Percentiles rank a stretch among this genome's conserved stretches.
Conservation (phyloP, 2,329 filamentous ascomycete genomes). For the Botrytis sinoallii region DNA sequence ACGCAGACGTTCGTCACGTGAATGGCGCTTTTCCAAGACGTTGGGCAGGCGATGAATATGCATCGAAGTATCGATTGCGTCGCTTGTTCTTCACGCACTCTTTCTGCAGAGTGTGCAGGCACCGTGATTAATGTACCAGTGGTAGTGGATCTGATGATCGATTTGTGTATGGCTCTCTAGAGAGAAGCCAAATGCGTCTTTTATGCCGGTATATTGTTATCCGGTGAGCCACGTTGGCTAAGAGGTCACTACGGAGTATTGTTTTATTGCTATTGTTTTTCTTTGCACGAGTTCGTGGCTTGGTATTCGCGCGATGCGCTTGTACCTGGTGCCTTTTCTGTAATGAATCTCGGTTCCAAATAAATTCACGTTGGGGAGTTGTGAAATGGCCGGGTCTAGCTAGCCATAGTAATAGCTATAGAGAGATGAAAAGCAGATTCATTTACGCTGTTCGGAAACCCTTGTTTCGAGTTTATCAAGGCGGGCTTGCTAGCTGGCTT, state of each 20-base stretch:
- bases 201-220: background rate
- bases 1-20: background rate
- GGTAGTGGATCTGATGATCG: background rate
- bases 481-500: background rate
- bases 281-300: background rate
- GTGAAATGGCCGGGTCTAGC: background rate
- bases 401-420: background rate
- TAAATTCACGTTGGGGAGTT: background rate
- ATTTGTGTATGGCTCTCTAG: background rate
- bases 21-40: background rate
- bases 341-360: background rate
- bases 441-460: background rate
- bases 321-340: constrained; percentile 1
- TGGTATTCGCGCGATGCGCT: background rate
- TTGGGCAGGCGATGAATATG: background rate
- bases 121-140: background rate
- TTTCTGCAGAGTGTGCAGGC: too few relatives aligned
- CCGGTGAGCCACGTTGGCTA: background rate
- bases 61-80: constrained; percentile 5
- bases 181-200: background rate
- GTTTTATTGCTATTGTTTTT: background rate
- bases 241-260: background rate
- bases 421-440: background rate
- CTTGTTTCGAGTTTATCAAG: background rate
- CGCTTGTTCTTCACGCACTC: background rate